Evolutionary conservation across 371 early-diverging fungal species (phyloP), one percentile per base, ranked within the genome.

Genomic region (Saksenaea vasiformis): DNA sequence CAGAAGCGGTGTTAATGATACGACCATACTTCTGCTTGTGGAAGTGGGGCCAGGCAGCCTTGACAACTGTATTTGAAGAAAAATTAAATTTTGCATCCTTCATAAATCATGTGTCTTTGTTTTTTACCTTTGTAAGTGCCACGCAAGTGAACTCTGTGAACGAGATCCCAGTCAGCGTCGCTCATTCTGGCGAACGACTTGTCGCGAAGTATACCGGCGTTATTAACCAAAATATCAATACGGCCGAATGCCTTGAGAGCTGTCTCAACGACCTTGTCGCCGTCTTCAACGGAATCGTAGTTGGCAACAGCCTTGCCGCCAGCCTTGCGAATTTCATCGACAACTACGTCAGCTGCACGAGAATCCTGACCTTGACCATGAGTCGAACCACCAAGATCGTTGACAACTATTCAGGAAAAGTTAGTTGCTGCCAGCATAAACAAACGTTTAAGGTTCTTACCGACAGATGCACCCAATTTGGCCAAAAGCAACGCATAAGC

Each of bases 291-390:
- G 36, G 95, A 95, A 82, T 98, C 93, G 77, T 98, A 97, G 87
- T 98, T 97, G 67, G 98, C 96, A 27, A 98, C 95, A 26, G 99
- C 98, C 76, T 90, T 88, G 62, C 98, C 99, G 54, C 99, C 99
- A 15, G 91, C 90, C 41, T 83, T 78, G 26, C 83, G 83, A 77
- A 99, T 99, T 74, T 99, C 97, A 13, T 92, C 89, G 24, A 98
- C 99, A 26, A 98, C 98, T n/a, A 88, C 61, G 78, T 98, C 98
- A 55, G 99, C 99, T 43, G 98, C 98, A 64, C 88, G 73, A 28
- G 71, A 77, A 43, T 81, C 83, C 54, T 79, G 68, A 31, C 95
- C 96, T 68, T 90, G 68, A 61, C 80, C 79, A 57, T 68, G 74
- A 58, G 71, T 66, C 7, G 80, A 78, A 9, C 71, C 85, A 60